Percentiles rank a stretch among this genome's conserved stretches.
Conservation (phyloP, 2,329 filamentous ascomycete genomes). For the Diaporthe longicolla region DNA sequence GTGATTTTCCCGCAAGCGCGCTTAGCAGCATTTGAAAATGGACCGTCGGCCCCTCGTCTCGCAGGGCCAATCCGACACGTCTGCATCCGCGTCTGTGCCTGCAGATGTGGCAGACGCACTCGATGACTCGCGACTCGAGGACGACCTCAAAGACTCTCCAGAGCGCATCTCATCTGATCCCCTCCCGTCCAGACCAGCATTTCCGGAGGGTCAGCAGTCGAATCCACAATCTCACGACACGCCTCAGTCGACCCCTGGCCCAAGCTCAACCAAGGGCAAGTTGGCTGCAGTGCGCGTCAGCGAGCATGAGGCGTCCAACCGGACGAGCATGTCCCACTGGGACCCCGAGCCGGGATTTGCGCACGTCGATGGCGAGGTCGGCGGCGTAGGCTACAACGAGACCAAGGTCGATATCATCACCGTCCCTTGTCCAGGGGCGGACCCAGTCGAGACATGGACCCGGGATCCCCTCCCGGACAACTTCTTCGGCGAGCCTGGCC, state of each 20-base stretch:
- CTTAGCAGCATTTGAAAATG: conserved; percentile 34
- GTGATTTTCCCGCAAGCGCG: conserved; percentile 2
- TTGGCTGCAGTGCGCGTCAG: conserved; percentile 34
- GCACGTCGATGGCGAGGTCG: conserved; percentile 59
- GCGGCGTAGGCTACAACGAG: conserved; percentile 62
- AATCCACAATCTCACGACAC: conserved; percentile 3
- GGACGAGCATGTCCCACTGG: conserved; percentile 50
- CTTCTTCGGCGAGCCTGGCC: conserved; percentile 58
- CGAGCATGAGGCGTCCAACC: conserved; percentile 45
- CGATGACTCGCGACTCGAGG: conserved; percentile 36
- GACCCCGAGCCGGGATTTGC: conserved; percentile 56
- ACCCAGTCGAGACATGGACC: conserved; percentile 67
- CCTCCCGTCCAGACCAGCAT: conserved; percentile 22
- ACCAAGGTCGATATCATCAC: conserved; percentile 68
- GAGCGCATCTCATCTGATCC: conserved; percentile 38
- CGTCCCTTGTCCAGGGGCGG: conserved; percentile 67
- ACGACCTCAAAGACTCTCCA: conserved; percentile 28
- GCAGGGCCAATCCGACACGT: conserved; percentile 24
- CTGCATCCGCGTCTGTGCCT: conserved; percentile 11
- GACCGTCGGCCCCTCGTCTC: conserved; percentile 23
- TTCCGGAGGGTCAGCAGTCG: conserved; percentile 6
- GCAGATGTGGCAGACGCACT: conserved; percentile 34
- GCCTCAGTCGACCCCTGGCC: conserved; percentile 2
- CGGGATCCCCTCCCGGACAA: conserved; percentile 63
- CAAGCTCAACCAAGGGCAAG: conserved; percentile 25